These are phyloP conservation scores for Oenanthe javanica DNA, from an alignment of 140 eudicot genomes.

Conservation along the genomic window DNA sequence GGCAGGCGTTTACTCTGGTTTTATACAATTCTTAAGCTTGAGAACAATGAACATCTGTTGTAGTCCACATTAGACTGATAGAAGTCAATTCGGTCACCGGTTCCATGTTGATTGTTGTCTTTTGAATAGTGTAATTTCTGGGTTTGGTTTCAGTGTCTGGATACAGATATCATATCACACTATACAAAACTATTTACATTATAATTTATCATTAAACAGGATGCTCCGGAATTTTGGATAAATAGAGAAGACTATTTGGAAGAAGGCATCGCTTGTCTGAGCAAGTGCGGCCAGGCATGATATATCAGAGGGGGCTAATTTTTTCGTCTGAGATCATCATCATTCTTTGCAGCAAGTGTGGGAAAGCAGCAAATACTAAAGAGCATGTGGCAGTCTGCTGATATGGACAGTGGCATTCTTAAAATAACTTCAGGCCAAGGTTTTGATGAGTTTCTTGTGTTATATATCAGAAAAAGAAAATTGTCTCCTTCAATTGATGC, in stretches of 20 bases:
- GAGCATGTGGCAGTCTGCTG: not conserved
- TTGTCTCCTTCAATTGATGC: not conserved
- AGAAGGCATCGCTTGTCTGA: constrained; percentile 81
- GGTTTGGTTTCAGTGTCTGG: not conserved
- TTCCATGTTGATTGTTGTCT: not conserved
- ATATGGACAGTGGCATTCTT: not conserved
- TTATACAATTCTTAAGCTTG: not conserved
- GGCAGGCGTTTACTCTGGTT: not conserved
- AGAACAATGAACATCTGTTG: not conserved
- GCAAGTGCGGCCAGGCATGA: constrained; percentile 79
- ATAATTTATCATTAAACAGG: constrained; percentile 38
- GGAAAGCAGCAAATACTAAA: not conserved
- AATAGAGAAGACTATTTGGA: constrained; percentile 88
- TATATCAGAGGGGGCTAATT: not conserved
- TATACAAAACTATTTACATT: not conserved
- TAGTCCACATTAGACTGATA: not conserved
- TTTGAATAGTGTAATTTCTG: not conserved
- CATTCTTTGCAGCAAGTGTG: not conserved
- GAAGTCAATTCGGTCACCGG: not conserved
- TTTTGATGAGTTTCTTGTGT: not conserved
- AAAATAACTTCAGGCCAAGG: not conserved
- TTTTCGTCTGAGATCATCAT: not conserved
- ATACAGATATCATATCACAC: not conserved
- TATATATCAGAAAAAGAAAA: not conserved
- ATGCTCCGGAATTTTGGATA: constrained; percentile 99